Base-by-base conservation (phyloP, 768 basidiomycete genomes). In the Tremella mesenterica region DNA sequence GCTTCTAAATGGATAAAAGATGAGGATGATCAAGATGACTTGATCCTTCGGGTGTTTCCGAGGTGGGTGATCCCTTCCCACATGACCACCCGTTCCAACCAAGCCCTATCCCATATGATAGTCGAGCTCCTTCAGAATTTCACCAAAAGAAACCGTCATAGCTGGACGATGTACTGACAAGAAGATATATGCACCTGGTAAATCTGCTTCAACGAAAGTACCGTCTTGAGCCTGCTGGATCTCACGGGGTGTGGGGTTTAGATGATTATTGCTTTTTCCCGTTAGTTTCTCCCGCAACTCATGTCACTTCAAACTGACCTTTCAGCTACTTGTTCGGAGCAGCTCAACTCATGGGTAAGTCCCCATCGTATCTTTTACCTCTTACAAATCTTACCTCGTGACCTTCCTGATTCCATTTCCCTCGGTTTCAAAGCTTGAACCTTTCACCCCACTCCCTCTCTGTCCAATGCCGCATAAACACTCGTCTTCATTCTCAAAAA, bases 161-260 rank as follows among this genome's bases (percentile, higher is more conserved):
- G n/a, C n/a, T 1, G 34, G 34, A 36, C 14, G 34, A 4, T 36
- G 80, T n/a, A n/a, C n/a, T n/a, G n/a, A n/a, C n/a, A n/a, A n/a
- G n/a, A n/a, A 87, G 85, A 39, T 99, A 99, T 70, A 75, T 91
- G 38, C 78, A 79, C 29, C 78, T 96, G 29, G 75, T 85, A 57
- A 91, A 88, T 82, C 80, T 79, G 52, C 77, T 96, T 14, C 91
- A 96, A 70, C 86, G 90, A 58, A 80, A 81, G 28, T 99, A 96
- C 71, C 81, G 78, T 45, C 81, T 99, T 9, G 93, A 96, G 73
- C 91, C 92, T 4, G 95, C 95, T 2, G 95, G 95, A 7, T 92
- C 88, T 58, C 92, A 96, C 69, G 95, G 95, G 3, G 93, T 96
- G 0, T 99, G 93, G 95, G 95, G 92, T 1, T 75, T 97, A 31